Percentiles rank a stretch among this genome's conserved stretches.
Conservation (phyloP, 1,139 yeast species). For the Scheffersomyces lignicola region DNA sequence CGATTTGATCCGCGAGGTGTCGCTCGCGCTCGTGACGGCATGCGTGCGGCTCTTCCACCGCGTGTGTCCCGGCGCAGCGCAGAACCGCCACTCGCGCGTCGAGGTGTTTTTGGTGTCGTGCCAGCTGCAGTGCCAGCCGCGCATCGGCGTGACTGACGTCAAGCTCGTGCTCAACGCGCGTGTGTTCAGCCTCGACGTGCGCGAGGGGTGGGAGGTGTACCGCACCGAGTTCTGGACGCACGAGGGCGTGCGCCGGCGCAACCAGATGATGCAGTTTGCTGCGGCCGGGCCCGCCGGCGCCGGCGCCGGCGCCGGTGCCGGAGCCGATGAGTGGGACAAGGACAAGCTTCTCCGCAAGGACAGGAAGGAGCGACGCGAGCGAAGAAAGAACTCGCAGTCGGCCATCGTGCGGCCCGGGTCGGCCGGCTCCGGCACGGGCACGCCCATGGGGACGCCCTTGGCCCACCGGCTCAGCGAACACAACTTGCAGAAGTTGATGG, state of each 20-base stretch:
- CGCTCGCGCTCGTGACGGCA: constrained; percentile 32
- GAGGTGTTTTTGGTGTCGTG: constrained; percentile 45
- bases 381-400: constrained; percentile 22
- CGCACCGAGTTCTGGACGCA: constrained; percentile 91
- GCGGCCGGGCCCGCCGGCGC: constrained; percentile 11
- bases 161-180: constrained; percentile 80
- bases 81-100: constrained; percentile 34
- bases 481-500: constrained; percentile 22
- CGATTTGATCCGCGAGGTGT: constrained; percentile 44
- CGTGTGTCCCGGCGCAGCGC: constrained; percentile 34
- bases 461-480: constrained; percentile 25
- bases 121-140: constrained; percentile 48
- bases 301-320: constrained; percentile 7
- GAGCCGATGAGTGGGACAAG: constrained; percentile 17
- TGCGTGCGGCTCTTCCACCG: constrained; percentile 30
- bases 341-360: constrained; percentile 35
- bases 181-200: constrained; percentile 74
- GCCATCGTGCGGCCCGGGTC: not conserved
- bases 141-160: constrained; percentile 50
- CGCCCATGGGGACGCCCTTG: constrained; percentile 13
- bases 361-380: constrained; percentile 36
- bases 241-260: constrained; percentile 73
- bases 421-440: constrained; percentile 3
- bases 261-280: constrained; percentile 38
- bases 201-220: constrained; percentile 95